These are phyloP conservation scores for Trichocladium uniseriatum DNA, from an alignment of 495 filamentous ascomycete species.

Conservation along the genomic window DNA sequence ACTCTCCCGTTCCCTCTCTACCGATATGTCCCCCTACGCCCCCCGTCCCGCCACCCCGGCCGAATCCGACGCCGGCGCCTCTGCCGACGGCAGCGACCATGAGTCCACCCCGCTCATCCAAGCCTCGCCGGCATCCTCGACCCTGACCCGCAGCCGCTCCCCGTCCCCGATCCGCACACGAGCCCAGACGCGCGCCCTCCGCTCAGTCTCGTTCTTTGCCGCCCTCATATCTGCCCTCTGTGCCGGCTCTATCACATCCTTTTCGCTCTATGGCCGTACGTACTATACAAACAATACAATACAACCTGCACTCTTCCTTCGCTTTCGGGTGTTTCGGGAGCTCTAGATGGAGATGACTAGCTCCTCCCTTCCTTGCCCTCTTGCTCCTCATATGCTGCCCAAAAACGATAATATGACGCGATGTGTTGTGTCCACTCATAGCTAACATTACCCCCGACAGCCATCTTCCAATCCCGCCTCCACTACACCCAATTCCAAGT, in stretches of 20 bases:
- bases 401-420: no score
- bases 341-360: no score
- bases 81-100: slow-evolving; percentile 1
- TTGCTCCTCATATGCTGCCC: no score
- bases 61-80: background rate
- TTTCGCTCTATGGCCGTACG: slow-evolving; percentile 88
- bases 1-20: background rate
- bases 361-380: no score
- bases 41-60: slow-evolving; percentile 3
- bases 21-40: background rate
- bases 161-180: slow-evolving; percentile 4
- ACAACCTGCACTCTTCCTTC: no score
- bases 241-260: slow-evolving; percentile 77
- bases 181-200: slow-evolving; percentile 18
- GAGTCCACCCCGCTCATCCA: slow-evolving; percentile 21
- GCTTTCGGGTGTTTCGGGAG: no score
- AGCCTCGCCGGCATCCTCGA: slow-evolving; percentile 24
- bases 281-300: no score
- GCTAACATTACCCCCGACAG: no score
- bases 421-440: no score
- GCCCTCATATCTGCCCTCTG: slow-evolving; percentile 50
- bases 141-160: slow-evolving; percentile 17
- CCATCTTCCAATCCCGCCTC: slow-evolving; percentile 71
- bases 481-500: slow-evolving; percentile 84
- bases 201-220: slow-evolving; percentile 31